Conservation (phyloP, 768 basidiomycete genomes). For the Suillus subluteus region DNA sequence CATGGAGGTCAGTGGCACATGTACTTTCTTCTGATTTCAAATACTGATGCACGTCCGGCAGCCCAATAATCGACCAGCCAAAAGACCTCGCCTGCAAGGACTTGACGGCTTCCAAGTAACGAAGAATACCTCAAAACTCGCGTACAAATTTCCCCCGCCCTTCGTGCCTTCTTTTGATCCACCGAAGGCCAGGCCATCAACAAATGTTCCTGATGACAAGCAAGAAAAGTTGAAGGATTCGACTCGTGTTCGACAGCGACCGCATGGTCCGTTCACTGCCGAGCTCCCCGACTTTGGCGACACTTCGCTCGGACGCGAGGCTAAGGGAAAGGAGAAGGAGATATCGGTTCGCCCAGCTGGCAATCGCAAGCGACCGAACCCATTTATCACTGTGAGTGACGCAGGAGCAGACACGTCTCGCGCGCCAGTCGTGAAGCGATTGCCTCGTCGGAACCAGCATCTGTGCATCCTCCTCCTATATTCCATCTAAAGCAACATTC, state of each 20-base stretch:
- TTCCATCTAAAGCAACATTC: neutral
- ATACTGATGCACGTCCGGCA: neutral
- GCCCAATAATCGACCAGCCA: constrained; percentile 8
- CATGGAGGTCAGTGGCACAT: constrained; percentile 12
- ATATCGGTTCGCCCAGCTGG: neutral
- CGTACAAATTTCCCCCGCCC: constrained; percentile 20
- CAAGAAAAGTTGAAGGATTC: neutral
- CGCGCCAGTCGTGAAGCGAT: neutral
- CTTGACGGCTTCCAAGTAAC: constrained; percentile 34
- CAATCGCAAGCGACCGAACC: neutral
- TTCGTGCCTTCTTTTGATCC: constrained; percentile 34
- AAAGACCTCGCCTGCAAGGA: constrained; percentile 20
- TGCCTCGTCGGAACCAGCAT: neutral
- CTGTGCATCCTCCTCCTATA: neutral
- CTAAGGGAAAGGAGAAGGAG: neutral
- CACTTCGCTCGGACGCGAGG: neutral
- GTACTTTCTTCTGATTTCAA: neutral
- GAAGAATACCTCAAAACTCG: constrained; percentile 24
- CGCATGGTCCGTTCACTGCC: constrained; percentile 23
- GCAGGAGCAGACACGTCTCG: neutral
- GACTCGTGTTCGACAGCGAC: constrained; percentile 14
- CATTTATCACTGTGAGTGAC: neutral
- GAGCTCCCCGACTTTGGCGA: neutral
- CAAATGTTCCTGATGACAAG: neutral
- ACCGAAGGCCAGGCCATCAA: constrained; percentile 1